These are phyloP conservation scores for Prunella vulgaris DNA, from an alignment of 257 asterid genomes.

Conservation along the genomic window DNA sequence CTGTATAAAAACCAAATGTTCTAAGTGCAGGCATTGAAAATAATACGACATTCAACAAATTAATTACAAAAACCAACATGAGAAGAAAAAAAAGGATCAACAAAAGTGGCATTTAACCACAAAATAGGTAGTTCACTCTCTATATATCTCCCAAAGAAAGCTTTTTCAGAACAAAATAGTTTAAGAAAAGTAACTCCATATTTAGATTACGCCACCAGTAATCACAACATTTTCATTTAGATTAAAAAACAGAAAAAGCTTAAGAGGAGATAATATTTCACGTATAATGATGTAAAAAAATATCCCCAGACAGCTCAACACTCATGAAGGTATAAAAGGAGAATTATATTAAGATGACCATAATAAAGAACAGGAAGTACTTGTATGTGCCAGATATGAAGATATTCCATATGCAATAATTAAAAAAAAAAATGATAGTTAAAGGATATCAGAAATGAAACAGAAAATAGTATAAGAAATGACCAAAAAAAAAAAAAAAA, in stretches of 20 bases:
- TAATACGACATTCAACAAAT: background rate
- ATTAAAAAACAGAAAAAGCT: background rate
- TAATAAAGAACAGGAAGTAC: background rate
- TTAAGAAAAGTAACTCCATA: background rate
- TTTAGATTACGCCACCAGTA: background rate
- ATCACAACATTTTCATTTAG: background rate
- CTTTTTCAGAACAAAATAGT: background rate
- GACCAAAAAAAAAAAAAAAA: background rate
- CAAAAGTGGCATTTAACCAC: too few species aligned
- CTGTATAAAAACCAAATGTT: constrained; percentile 39
- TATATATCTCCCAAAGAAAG: background rate
- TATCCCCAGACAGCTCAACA: background rate
- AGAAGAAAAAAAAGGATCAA: background rate
- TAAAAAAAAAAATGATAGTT: too few species aligned
- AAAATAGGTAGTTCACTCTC: too few species aligned
- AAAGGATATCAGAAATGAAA: background rate
- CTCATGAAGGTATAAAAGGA: background rate
- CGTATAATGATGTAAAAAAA: background rate
- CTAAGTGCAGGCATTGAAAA: background rate
- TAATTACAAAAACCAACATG: background rate
- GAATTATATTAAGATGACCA: background rate
- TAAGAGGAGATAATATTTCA: too few species aligned
- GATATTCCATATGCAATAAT: background rate
- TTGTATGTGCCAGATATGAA: background rate
- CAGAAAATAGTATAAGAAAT: background rate